Evolutionary conservation across 2,329 filamentous ascomycete genomes (phyloP).

Genomic region (Monilinia laxa): DNA sequence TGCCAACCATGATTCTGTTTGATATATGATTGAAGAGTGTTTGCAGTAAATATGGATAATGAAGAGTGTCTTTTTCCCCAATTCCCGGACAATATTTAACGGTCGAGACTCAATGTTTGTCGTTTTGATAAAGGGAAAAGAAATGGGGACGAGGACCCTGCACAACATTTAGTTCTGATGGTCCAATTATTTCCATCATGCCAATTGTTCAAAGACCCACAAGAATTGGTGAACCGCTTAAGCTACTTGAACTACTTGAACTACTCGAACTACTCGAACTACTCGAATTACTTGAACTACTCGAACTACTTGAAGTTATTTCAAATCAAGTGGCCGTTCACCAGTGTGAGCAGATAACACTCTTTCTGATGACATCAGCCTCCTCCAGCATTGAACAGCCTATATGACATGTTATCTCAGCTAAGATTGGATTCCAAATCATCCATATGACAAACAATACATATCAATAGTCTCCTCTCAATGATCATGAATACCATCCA

Average conservation of each 20-base stretch:
- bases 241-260: neutral
- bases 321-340: neutral
- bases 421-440: neutral
- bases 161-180: neutral
- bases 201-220: neutral
- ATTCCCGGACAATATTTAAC: neutral
- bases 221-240: neutral
- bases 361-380: neutral
- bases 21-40: neutral
- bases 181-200: neutral
- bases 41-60: neutral
- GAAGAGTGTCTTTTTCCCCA: neutral
- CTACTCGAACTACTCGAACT: neutral
- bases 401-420: neutral
- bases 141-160: slow-evolving; percentile 10
- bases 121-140: neutral
- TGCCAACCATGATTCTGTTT: neutral
- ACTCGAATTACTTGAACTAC: neutral
- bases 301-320: neutral
- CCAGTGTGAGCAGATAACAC: neutral
- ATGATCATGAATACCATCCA: neutral
- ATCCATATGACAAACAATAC: neutral
- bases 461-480: neutral
- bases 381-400: too few species aligned
- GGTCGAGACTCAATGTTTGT: neutral